Base-by-base conservation (phyloP, 2,329 filamentous ascomycete genomes). In the Trichophyton schoenleinii region DNA sequence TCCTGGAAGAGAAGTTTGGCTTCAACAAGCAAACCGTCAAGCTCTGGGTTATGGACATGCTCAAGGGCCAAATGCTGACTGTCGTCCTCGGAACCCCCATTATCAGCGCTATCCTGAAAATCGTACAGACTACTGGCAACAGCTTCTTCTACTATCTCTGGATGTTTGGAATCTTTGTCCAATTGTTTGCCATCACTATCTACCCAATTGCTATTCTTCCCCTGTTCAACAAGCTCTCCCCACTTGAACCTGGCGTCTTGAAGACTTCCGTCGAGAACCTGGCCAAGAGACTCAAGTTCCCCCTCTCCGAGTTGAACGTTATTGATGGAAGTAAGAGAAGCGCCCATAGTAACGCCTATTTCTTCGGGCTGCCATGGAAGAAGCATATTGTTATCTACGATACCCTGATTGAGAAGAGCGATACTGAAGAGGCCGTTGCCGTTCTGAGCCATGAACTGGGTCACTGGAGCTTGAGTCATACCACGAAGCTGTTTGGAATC, bases 361-460 rank as follows among this genome's bases (percentile, higher is more conserved):
- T 99, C 79, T 96, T 95, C 69, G 94, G 94, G 63, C 83, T 99
- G 61, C 94, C 94, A 48, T 99, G 92, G 91, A 96, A 96, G 83
- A 97, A 97, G 83, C 95, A 97, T 79, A 99, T 99, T 79, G 94
- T 99, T 70, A 95, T 99, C 71, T 99, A 96, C 73, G 94, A 99
- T 73, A 99, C 95, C 3, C 78, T 99, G 65, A 91, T 99, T 65
- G 92, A 96, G 76, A 96, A 97, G 83, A 94, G 88, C 73, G 85
- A 91, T 64, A 86, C 88, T 3, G 83, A 94, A 70, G 94, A 99
- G 75, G 91, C 99, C 46, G 89, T 96, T 63, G 92, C 94, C 66
- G 91, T 99, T 60, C 80, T 99, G 60, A 91, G 90, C 41, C 94
- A 99, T 73, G 94, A 99, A 76, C 83, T 99, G 57, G 94, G 94